phyloP scores from a whole-genome alignment of 768 basidiomycete genomes.

The Pulveroboletus sp. region DNA sequence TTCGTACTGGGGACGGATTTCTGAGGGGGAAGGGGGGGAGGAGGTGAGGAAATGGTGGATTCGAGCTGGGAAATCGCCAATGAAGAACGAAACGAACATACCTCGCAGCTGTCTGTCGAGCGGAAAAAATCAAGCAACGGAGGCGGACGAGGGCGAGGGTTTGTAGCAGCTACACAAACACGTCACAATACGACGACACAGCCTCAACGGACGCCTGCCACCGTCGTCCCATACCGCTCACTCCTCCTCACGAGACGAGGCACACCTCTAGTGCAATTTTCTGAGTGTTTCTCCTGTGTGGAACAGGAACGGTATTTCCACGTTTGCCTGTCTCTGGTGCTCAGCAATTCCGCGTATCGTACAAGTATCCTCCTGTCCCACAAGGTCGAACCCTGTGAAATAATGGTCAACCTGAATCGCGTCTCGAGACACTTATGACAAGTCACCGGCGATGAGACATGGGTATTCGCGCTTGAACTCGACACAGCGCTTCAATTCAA shows the following conservation, averaged over 20 bases:
- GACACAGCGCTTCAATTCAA: conserved; percentile 41
- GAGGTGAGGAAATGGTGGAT: conserved; percentile 53
- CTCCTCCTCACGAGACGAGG: conserved; percentile 44
- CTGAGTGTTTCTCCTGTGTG: conserved; percentile 47
- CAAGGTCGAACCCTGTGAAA: conserved; percentile 43
- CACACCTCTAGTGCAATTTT: conserved; percentile 43
- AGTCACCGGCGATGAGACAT: conserved; percentile 39
- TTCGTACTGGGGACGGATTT: conserved; percentile 42
- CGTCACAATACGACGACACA: conserved; percentile 14
- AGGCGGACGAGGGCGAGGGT: conserved; percentile 9
- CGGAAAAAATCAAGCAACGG: neutral
- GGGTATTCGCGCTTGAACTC: conserved; percentile 43
- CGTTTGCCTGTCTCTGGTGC: conserved; percentile 22
- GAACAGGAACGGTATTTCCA: conserved; percentile 42
- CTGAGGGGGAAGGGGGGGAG: conserved; percentile 48
- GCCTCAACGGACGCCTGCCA: conserved; percentile 45
- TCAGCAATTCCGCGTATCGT: conserved; percentile 35
- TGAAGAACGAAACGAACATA: conserved; percentile 31
- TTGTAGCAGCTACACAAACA: conserved; percentile 9
- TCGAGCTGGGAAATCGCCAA: conserved; percentile 48
- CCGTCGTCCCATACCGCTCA: conserved; percentile 40
- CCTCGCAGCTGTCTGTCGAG: conserved; percentile 18
- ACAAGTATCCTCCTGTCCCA: conserved; percentile 45
- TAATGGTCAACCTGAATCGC: neutral
- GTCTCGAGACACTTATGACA: neutral